Evolutionary conservation across 2,329 filamentous ascomycete species (phyloP).

Genomic region (Penicillium italicum): DNA sequence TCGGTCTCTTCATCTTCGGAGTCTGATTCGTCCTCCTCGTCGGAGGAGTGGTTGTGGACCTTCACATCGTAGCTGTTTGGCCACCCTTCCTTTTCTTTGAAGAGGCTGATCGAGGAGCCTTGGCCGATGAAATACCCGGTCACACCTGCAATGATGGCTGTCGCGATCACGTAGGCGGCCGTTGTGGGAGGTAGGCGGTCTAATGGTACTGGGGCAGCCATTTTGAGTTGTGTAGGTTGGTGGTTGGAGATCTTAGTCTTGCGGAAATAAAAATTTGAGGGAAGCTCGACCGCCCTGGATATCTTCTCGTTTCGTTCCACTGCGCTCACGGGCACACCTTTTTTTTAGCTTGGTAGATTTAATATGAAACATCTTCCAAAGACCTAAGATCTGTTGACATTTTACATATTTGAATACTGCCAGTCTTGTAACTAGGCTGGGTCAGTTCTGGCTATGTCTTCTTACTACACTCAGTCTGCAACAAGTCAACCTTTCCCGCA

Average conservation of each 20-base stretch:
- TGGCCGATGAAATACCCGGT: constrained; percentile 71
- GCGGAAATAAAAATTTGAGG: neutral
- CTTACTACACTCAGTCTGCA: neutral
- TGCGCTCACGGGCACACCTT: neutral
- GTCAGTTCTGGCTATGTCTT: neutral
- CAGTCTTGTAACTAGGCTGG: neutral
- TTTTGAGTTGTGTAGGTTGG: constrained; percentile 17
- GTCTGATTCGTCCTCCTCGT: constrained; percentile 42
- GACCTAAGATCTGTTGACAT: too few species aligned
- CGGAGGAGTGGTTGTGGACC: constrained; percentile 43
- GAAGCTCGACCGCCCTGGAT: constrained; percentile 7
- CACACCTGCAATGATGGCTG: constrained; percentile 68
- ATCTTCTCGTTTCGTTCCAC: neutral
- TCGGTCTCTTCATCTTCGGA: constrained; percentile 64
- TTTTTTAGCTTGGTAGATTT: neutral
- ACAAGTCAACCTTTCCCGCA: neutral
- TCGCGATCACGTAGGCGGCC: constrained; percentile 64
- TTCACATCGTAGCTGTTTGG: constrained; percentile 54
- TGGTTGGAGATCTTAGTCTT: neutral
- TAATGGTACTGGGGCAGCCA: constrained; percentile 31
- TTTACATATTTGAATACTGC: neutral
- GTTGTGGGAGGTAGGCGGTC: constrained; percentile 51
- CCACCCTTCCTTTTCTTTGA: constrained; percentile 49
- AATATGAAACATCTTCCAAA: neutral
- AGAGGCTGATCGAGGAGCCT: constrained; percentile 67